These are phyloP conservation scores for Rhododendron simsii DNA, from an alignment of 148 eudicot species.

Conservation along the genomic window DNA sequence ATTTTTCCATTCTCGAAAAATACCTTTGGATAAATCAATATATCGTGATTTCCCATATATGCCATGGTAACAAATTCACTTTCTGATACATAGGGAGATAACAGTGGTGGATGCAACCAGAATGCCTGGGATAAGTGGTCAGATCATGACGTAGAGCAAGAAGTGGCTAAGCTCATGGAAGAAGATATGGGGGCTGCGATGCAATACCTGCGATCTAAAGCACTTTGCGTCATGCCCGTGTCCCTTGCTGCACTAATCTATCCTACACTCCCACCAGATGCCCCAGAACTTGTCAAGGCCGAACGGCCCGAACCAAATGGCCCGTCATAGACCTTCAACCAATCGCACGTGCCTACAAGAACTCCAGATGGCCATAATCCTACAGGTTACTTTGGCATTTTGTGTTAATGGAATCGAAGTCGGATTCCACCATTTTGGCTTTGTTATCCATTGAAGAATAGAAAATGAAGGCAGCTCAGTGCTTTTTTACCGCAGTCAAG, in stretches of 20 bases:
- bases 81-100: conserved; percentile 25
- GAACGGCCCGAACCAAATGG: conserved; percentile 31
- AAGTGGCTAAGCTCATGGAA: conserved; percentile 69
- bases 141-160: conserved; percentile 45
- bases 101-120: conserved; percentile 25
- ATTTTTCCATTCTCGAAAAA: background rate
- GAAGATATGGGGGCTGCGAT: conserved; percentile 66
- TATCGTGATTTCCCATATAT: background rate
- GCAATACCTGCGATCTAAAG: conserved; percentile 68
- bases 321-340: conserved; percentile 19
- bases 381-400: background rate
- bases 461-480: background rate
- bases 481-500: background rate
- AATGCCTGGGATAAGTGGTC: conserved; percentile 64
- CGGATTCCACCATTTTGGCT: conserved; percentile 7
- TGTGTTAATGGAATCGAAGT: conserved; percentile 14
- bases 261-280: conserved; percentile 29
- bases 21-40: background rate
- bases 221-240: conserved; percentile 67
- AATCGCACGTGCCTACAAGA: conserved; percentile 21
- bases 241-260: conserved; percentile 53
- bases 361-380: conserved; percentile 15
- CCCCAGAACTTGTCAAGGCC: conserved; percentile 22
- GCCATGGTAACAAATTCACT: background rate
- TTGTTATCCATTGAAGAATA: background rate